Base-by-base conservation (phyloP, 331 rosid species). In the Quercus tomentella region DNA sequence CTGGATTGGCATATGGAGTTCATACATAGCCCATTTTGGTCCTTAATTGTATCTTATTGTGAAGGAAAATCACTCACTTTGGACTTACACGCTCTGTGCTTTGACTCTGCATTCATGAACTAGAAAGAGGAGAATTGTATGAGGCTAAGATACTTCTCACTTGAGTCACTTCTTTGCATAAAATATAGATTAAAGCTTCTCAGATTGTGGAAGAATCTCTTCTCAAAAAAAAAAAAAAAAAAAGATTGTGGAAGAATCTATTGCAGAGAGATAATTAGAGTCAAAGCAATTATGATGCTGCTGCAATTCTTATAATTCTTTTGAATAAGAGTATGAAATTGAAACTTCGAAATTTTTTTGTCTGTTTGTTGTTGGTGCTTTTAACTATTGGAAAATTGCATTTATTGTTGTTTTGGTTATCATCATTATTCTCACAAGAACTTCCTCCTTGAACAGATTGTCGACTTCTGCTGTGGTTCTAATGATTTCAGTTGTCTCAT, bases 381-480 rank as follows among this genome's bases (percentile, higher is more conserved):
- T 49, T 49, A 49, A 20, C 21, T 56, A 56, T 25, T 0, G 3
- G 25, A 56, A 56, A 56, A 17, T 76, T 4, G 18, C 65, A 54
- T 67, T 82, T 30, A 37, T 63, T 35, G 18, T 33, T 77, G 25
- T 76, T 56, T 37, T 4, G 17, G 61, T 63, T 69, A 80, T 73
- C 62, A 61, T 49, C 12, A 31, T 74, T 37, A 20, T 77, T 49
- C 54, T 37, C 69, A 18, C 56, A 22, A 31, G 14, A 4, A n/a
- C 22, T 77, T 77, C 54, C 68, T 43, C 60, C 61, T 35, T 80
- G 35, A 72, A 73, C 88, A 91, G 95, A 79, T 91, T 78, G 87
- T 91, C 61, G 93, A 91, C 77, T 91, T 91, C 81, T 85, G 93
- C 75, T 91, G 93, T 51, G 96, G 96, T 75, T 75, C 93, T 58